Conservation (phyloP, 2,329 filamentous ascomycete genomes). For the Stachybotrys elegans region DNA sequence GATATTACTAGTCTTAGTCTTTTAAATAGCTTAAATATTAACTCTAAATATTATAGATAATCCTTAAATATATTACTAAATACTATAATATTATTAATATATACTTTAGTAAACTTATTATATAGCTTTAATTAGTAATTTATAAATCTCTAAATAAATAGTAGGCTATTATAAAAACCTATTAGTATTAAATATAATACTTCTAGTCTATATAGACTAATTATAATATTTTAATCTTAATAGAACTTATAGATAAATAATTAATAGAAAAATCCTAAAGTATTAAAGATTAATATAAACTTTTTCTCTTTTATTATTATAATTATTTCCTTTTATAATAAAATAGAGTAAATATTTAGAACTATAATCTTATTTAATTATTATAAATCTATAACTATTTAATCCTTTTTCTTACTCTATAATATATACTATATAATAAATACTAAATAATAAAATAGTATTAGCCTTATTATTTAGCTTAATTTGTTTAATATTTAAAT, state of each 20-base stretch:
- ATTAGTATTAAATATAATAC: neutral
- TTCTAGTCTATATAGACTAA: neutral
- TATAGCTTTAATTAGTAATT: neutral
- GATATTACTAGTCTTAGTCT: neutral
- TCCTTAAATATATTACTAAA: neutral
- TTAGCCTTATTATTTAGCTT: neutral
- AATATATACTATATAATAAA: neutral
- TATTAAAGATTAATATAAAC: neutral
- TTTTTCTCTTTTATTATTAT: neutral
- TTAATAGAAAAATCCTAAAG: neutral
- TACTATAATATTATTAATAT: conserved; percentile 2
- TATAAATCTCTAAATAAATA: no score
- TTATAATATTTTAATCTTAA: neutral
- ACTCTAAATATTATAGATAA: conserved; percentile 1
- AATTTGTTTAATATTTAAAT: neutral
- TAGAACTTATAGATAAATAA: neutral
- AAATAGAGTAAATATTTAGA: neutral
- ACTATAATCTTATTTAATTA: conserved; percentile 1
- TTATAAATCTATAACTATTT: neutral
- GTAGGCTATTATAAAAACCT: no score
- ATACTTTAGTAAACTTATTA: neutral
- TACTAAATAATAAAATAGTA: conserved; percentile 2
- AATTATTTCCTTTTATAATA: neutral
- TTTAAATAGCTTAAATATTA: neutral
- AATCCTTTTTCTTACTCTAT: neutral